Conservation (phyloP, 192 early-diverging fungal genomes). For the Pilobolus umbonatus region DNA sequence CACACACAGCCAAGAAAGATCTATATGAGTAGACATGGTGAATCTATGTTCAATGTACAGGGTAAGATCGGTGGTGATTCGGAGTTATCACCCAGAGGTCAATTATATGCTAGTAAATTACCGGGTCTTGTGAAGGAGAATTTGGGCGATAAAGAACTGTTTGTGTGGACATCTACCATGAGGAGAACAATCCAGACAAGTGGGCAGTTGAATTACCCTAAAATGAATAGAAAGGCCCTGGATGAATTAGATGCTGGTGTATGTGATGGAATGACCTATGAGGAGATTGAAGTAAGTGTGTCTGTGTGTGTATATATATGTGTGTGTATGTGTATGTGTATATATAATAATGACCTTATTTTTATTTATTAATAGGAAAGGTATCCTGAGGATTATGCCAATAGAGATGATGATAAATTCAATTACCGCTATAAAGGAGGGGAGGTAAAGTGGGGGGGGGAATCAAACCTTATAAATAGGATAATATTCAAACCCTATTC, state of each 20-base stretch:
- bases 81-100: constrained; percentile 78
- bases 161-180: constrained; percentile 96
- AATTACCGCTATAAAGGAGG: constrained; percentile 52
- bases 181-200: constrained; percentile 90
- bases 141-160: constrained; percentile 68
- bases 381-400: constrained; percentile 91
- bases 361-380: constrained; percentile 36
- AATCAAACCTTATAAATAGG: no score
- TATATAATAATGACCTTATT: not conserved
- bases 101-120: constrained; percentile 77
- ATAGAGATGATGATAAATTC: constrained; percentile 96
- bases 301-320: not conserved
- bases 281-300: constrained; percentile 79
- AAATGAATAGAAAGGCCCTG: constrained; percentile 93
- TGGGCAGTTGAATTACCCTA: constrained; percentile 71
- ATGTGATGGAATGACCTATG: constrained; percentile 98
- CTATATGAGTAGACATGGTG: constrained; percentile 91
- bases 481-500: no score
- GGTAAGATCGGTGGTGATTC: constrained; percentile 96
- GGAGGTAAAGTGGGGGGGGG: no score
- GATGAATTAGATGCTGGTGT: constrained; percentile 96
- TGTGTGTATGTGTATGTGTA: not conserved
- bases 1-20: constrained; percentile 92
- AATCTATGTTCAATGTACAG: constrained; percentile 87
- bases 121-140: constrained; percentile 75